Evolutionary conservation across 2,329 filamentous ascomycete species (phyloP), one percentile per base, ranked within the genome.

Genomic region (Coniochaeta prunicola): DNA sequence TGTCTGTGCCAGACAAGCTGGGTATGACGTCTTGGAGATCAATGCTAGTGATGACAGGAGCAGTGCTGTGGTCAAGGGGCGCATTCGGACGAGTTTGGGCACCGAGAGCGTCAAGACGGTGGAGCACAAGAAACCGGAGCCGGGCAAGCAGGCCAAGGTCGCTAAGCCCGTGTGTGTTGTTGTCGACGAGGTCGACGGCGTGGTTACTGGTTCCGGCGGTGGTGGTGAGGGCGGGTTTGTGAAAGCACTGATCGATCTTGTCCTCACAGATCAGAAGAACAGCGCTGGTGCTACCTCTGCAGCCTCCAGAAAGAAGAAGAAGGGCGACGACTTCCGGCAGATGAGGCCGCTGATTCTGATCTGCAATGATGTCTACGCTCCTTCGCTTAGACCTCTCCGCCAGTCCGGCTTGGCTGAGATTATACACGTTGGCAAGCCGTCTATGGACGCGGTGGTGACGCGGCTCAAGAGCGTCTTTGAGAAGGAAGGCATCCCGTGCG

Each of bases 1-100:
- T 73, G 94, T 99, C 0, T 97, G 94, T 70, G 96, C 96, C 0
- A 87, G 82, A 65, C 94, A 99, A 73, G 94, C 94, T 5, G 94
- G 94, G 0, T 99, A 99, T 67, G 94, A 97, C 68, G 90, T 96
- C 1, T 83, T 97, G 69, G 94, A 99, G 71, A 96, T 99, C 74
- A 99, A 99, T 67, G 94, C 96, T 9, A 97, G 93, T 66, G 94
- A 99, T 69, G 96, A 99, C 69, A 83, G 94, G 66, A 96, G 91
- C 68, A 82, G 84, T 31, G 87, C 93, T 67, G 91, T 99, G 1
- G 94, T 99, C 36, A 94, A 90, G 69, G 91, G 91, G 7, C 84
- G 92, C 17, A 97, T 99, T 64, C 84, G 90, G 65, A 96, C 96
- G 59, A 93, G 91, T 71, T 81, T 99, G 34, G 92, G 91, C 0